Base-by-base conservation (phyloP, 2,329 filamentous ascomycete genomes). In the Alternaria rosae region DNA sequence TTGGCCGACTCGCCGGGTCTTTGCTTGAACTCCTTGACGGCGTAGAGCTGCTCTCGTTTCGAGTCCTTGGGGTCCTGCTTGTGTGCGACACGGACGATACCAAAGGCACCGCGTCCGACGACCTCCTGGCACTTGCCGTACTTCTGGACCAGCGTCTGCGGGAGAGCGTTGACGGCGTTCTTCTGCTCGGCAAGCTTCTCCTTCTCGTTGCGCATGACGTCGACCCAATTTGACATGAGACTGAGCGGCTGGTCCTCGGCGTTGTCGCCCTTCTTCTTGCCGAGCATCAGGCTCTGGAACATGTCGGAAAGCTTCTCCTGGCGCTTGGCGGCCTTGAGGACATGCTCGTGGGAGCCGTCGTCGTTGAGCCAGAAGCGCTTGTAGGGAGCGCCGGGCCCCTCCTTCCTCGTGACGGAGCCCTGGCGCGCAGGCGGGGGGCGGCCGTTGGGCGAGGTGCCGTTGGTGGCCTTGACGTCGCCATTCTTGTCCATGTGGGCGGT, bases 121-220 rank as follows among this genome's bases (percentile, higher is more conserved):
- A 99, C 89, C 79, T 99, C 95, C 77, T 98, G 94, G 77, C 95
- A 98, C 82, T 98, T 98, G 72, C 95, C 95, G 78, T 99, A 99
- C 79, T 98, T 98, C 76, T 98, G 93, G 2, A 95, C 92, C 51
- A 99, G 84, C 1, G 93, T 93, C 20, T 88, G 89, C 15, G 91
- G 90, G 17, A 90, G 86, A 74, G 91, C 92, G 75, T 90, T 91
- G 1, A 91, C 91, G 23, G 88, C 88, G 78, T 91, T 95, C 82
- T 91, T 93, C 72, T 97, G 92, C 41, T 87, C 82, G 2, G 89
- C 89, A 54, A 89, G 79, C 76, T 86, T 88, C 62, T 96, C 93
- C 78, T 93, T 93, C 79, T 97, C 94, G 69, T 88, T 91, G 78
- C 93, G 92, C 70, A 97, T 85, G 65, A 96, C 94, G 78, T 97